Conservation (phyloP, 2,329 filamentous ascomycete species). For the Cordyceps pruinosa region DNA sequence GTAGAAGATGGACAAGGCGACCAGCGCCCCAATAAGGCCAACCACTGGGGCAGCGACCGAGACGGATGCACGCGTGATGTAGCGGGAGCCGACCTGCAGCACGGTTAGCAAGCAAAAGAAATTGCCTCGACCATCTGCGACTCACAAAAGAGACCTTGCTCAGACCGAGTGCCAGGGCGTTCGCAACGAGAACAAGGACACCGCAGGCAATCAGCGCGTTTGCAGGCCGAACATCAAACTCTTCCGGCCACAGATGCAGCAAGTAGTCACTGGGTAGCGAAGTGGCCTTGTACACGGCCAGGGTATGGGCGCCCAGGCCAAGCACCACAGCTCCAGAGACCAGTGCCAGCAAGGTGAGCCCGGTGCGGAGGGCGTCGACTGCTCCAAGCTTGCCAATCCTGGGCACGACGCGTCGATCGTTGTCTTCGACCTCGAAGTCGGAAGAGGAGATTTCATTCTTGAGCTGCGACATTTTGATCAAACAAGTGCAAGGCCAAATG, state of each 20-base stretch:
- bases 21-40: conserved; percentile 35
- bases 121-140: conserved; percentile 12
- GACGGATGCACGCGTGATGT: conserved; percentile 14
- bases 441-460: conserved; percentile 38
- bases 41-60: conserved; percentile 22
- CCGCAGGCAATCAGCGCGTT: conserved; percentile 48
- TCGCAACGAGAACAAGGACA: conserved; percentile 42
- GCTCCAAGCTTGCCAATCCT: conserved; percentile 33
- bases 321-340: conserved; percentile 45
- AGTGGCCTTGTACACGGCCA: conserved; percentile 50
- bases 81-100: conserved; percentile 14
- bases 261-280: conserved; percentile 39
- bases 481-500: conserved; percentile 7
- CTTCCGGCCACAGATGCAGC: conserved; percentile 51
- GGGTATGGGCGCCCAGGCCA: conserved; percentile 46
- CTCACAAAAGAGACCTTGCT: conserved; percentile 46
- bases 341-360: conserved; percentile 43
- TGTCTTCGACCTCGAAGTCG: conserved; percentile 42
- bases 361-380: conserved; percentile 39
- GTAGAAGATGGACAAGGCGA: conserved; percentile 53
- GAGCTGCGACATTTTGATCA: conserved; percentile 25
- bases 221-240: conserved; percentile 51
- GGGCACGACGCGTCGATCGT: conserved; percentile 28
- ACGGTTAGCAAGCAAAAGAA: not conserved
- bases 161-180: conserved; percentile 39